Evolutionary conservation across 129 eudicot genomes (phyloP), one percentile per base, ranked within the genome.

Genomic region (Ambrosia artemisiifolia): DNA sequence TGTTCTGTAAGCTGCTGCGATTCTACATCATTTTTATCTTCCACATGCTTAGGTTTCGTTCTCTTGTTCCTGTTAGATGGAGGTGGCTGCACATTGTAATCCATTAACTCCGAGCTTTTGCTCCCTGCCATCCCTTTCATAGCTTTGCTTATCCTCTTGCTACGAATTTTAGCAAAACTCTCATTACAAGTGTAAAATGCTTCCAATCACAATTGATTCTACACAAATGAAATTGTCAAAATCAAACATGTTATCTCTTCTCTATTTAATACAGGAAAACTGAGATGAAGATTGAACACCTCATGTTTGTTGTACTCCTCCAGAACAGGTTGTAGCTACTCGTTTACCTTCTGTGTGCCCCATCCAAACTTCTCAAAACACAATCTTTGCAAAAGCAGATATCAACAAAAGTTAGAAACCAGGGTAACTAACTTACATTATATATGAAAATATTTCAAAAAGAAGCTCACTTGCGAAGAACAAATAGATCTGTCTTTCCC

Each of bases 171-270:
- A 2, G 96, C 98, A 84, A 89, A 93, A 72, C 88, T 82, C 72
- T 93, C 98, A 70, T 84, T 93, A 79, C 89, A 93, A 43, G 92
- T 80, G 84, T 93, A 93, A 82, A 93, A 93, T 50, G 98, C 98
- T 82, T 93, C 98, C 87, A 93, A 53, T 40, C 98, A 84, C 73
- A 93, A 75, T 75, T 93, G 98, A 57, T 96, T 89, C 98, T 93
- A 66, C 61, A 82, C 13, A 72, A 11, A 77, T 75, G 10, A 36
- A 70, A 70, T 57, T 14, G 67, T 32, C 55, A 62, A 32, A 48
- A n/a, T 53, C 69, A 50, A 7, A 19, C 77, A 55, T 56, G 32
- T 63, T 62, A 64, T 61, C 70, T 75, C 70, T 28, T 75, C 77
- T 90, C 90, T 32, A 20, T 67, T 32, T 11, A 34, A 57, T 40